Evolutionary conservation across 352 stramenopile genomes (phyloP).

Genomic region (Phytophthora fragariaefolia): DNA sequence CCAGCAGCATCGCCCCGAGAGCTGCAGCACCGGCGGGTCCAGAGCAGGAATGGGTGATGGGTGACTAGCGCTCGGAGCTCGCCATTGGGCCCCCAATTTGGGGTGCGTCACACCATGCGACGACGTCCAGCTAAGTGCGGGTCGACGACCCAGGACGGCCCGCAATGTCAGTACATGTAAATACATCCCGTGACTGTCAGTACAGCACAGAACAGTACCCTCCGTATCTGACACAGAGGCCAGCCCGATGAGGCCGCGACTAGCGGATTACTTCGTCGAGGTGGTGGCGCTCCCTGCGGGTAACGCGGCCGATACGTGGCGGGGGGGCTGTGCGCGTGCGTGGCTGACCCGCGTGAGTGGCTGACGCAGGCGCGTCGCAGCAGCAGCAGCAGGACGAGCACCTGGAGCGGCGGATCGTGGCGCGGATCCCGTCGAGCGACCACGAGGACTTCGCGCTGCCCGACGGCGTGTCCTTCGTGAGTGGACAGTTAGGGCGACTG

Average conservation of each 20-base stretch:
- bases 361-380: conserved; percentile 2
- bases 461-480: conserved; percentile 71
- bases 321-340: not conserved
- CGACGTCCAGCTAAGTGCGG: no score
- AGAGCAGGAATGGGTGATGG: conserved; percentile 22
- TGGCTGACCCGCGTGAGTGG: not conserved
- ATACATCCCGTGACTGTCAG: no score
- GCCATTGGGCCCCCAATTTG: not conserved
- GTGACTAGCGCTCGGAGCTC: conserved; percentile 3
- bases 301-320: conserved; percentile 3
- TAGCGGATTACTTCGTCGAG: conserved; percentile 84
- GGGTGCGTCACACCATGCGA: conserved; percentile 8
- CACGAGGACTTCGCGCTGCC: conserved; percentile 70
- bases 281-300: conserved; percentile 53
- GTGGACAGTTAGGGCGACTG: no score
- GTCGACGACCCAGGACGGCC: no score
- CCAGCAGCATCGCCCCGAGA: conserved; percentile 34
- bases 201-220: no score
- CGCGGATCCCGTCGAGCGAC: conserved; percentile 53
- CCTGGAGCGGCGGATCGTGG: conserved; percentile 52
- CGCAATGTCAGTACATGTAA: no score
- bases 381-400: conserved; percentile 38
- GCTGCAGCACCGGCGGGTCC: no score
- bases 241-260: conserved; percentile 30
- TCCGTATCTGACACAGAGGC: no score